phyloP scores from a whole-genome alignment of 345 rosid genomes.

The Eucalyptus tenuipes region DNA sequence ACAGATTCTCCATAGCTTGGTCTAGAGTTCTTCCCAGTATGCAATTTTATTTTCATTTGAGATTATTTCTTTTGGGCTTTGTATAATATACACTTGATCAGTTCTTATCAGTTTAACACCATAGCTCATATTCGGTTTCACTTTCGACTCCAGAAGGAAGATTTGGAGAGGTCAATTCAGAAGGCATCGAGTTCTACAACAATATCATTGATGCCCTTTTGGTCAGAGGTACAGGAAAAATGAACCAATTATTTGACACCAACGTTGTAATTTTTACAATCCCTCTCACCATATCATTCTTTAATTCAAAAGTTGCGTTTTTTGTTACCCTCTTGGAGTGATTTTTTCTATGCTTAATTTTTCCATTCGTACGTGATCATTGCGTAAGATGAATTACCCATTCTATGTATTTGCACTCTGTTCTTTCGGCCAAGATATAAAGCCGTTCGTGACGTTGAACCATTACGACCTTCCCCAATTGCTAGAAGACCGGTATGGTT shows the following conservation, averaged over 20 bases:
- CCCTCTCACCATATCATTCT: neutral
- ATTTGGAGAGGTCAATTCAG: conserved; percentile 9
- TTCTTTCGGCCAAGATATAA: neutral
- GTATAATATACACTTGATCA: neutral
- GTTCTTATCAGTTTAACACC: neutral
- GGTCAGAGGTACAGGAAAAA: neutral
- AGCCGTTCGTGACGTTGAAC: conserved; percentile 6
- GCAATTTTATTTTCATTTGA: neutral
- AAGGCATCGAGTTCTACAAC: conserved; percentile 9
- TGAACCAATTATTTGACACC: no score
- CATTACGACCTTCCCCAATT: conserved; percentile 6
- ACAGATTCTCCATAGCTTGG: conserved; percentile 13
- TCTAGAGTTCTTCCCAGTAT: conserved; percentile 14
- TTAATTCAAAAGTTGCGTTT: neutral
- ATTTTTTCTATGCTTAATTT: neutral
- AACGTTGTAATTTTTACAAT: neutral
- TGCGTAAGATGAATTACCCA: neutral
- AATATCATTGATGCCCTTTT: conserved; percentile 1
- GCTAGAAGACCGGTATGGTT: conserved; percentile 6
- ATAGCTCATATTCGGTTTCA: neutral
- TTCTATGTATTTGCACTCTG: neutral
- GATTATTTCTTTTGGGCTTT: neutral
- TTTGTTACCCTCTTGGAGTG: neutral
- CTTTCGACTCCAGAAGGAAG: conserved; percentile 1
- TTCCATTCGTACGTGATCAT: neutral